phyloP scores from a whole-genome alignment of 176 grass and related monocot genomes.

The Phoenix dactylifera region DNA sequence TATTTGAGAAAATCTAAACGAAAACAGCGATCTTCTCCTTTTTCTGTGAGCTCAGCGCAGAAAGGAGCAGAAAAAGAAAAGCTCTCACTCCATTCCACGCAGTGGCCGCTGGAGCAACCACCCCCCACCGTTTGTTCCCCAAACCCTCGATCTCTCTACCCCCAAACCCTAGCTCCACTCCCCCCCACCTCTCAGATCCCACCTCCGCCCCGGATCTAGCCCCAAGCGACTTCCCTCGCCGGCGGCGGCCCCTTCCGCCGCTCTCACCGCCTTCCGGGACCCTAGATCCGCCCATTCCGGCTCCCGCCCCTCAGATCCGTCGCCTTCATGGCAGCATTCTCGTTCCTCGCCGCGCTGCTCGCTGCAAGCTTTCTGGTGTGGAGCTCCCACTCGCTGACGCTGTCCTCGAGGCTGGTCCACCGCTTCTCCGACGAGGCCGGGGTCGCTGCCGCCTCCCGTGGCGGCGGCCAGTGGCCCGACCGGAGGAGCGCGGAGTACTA shows the following conservation, averaged over 20 bases:
- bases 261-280: not conserved
- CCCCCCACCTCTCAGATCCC: not conserved
- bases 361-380: conserved; percentile 4
- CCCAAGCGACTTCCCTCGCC: not conserved
- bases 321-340: conserved; percentile 5
- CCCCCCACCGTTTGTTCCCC: not conserved
- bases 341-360: conserved; percentile 16
- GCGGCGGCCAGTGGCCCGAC: conserved; percentile 36
- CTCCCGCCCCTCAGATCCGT: conserved; percentile 8
- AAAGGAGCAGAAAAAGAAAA: too few relatives aligned
- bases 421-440: conserved; percentile 78
- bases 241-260: too few relatives aligned
- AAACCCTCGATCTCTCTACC: conserved; percentile 11
- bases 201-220: not conserved
- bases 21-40: too few relatives aligned
- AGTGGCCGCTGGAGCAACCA: too few relatives aligned
- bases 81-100: too few relatives aligned
- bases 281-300: conserved; percentile 1
- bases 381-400: conserved; percentile 9
- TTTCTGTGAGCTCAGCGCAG: too few relatives aligned
- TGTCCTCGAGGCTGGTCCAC: conserved; percentile 71
- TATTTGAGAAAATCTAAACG: too few relatives aligned
- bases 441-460: conserved; percentile 10
- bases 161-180: not conserved
- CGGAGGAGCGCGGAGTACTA: conserved; percentile 72